Evolutionary conservation across 805 yeast species (phyloP).

Genomic region (Starmera pachycereana): DNA sequence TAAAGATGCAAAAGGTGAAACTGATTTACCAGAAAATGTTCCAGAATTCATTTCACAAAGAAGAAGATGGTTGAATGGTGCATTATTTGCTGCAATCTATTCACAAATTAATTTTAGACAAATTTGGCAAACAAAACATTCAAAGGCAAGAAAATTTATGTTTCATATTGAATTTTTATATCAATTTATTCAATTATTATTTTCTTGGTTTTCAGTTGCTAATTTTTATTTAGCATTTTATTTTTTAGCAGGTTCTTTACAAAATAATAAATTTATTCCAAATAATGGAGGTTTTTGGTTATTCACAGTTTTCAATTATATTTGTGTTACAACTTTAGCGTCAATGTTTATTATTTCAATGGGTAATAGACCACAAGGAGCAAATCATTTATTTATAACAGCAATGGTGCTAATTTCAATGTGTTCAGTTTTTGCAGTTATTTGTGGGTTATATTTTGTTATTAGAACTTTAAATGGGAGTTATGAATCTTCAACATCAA

Average conservation of each 20-base stretch:
- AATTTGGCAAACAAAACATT: slow-evolving; percentile 86
- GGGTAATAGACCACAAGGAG: slow-evolving; percentile 98
- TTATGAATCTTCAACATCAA: slow-evolving; percentile 17
- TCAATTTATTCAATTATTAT: slow-evolving; percentile 69
- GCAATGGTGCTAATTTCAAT: slow-evolving; percentile 65
- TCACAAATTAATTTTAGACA: slow-evolving; percentile 78
- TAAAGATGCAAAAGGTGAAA: slow-evolving; percentile 87
- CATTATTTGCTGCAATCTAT: slow-evolving; percentile 91
- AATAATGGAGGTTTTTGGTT: slow-evolving; percentile 72
- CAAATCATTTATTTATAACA: slow-evolving; percentile 62
- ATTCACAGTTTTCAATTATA: slow-evolving; percentile 78
- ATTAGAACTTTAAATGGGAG: slow-evolving; percentile 36
- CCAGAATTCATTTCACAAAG: slow-evolving; percentile 95
- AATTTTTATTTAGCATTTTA: slow-evolving; percentile 90
- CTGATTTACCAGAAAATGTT: slow-evolving; percentile 91
- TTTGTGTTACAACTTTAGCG: slow-evolving; percentile 71
- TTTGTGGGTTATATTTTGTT: slow-evolving; percentile 78
- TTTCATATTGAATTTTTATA: slow-evolving; percentile 83
- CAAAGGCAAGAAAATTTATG: slow-evolving; percentile 65
- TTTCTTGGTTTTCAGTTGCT: slow-evolving; percentile 87
- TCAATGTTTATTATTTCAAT: slow-evolving; percentile 88
- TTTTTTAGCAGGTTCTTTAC: slow-evolving; percentile 82
- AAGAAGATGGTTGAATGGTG: slow-evolving; percentile 98
- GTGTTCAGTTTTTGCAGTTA: slow-evolving; percentile 73
- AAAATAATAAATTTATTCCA: slow-evolving; percentile 37